Conservation (phyloP, 257 asterid species). For the Paulownia fortunei region DNA sequence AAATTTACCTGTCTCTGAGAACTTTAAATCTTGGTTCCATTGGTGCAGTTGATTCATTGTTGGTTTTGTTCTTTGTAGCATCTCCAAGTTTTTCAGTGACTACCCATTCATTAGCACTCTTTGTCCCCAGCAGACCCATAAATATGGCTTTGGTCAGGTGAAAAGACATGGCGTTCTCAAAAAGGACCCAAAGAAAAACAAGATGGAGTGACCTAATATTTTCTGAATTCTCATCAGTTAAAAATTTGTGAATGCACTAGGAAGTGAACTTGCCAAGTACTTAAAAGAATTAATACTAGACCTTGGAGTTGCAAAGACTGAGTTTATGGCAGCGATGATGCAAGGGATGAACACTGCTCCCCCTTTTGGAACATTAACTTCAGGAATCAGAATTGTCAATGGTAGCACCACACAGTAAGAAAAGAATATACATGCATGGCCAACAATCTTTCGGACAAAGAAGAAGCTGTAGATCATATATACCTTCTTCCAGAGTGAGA, state of each 20-base stretch:
- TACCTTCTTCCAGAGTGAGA: slow-evolving; percentile 77
- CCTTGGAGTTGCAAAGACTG: slow-evolving; percentile 99
- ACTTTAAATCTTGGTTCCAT: slow-evolving; percentile 38
- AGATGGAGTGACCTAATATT: slow-evolving; percentile 82
- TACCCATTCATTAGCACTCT: slow-evolving; percentile 67
- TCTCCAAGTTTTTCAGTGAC: slow-evolving; percentile 76
- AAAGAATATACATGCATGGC: slow-evolving; percentile 90
- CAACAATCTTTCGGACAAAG: slow-evolving; percentile 91
- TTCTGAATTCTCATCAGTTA: neutral
- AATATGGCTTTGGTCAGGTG: slow-evolving; percentile 63
- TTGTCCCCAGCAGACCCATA: slow-evolving; percentile 56
- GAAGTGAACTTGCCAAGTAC: no score
- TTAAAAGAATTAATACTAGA: slow-evolving; percentile 16
- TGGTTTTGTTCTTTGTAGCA: slow-evolving; percentile 42
- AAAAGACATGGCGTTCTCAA: slow-evolving; percentile 72
- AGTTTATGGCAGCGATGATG: slow-evolving; percentile 79
- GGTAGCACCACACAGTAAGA: slow-evolving; percentile 74
- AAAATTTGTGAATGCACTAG: no score
- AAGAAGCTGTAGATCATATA: slow-evolving; percentile 98
- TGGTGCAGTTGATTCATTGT: slow-evolving; percentile 22
- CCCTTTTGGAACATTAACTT: slow-evolving; percentile 77
- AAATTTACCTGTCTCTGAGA: slow-evolving; percentile 43
- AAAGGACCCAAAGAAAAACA: slow-evolving; percentile 93
- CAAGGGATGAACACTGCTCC: slow-evolving; percentile 94
- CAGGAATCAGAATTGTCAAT: slow-evolving; percentile 63